These are phyloP conservation scores for Durotheca rogersii DNA, from an alignment of 495 filamentous ascomycete species.

Conservation along the genomic window DNA sequence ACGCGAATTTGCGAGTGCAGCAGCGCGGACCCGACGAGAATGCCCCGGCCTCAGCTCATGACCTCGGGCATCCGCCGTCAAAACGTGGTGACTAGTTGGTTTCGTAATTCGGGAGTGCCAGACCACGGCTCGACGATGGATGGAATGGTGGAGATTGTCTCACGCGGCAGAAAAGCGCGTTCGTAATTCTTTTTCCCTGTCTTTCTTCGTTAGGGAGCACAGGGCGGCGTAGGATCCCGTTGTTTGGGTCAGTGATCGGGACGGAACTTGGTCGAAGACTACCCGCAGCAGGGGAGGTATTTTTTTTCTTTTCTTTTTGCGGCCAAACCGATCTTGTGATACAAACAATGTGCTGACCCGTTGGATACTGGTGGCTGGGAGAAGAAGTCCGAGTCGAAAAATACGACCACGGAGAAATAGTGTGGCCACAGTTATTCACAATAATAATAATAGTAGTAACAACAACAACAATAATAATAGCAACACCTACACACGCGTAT, in stretches of 20 bases:
- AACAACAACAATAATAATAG: too few relatives aligned
- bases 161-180: slow-evolving; percentile 12
- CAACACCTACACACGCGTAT: background rate
- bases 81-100: slow-evolving; percentile 1
- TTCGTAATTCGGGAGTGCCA: slow-evolving; percentile 18
- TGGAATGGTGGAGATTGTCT: slow-evolving; percentile 23
- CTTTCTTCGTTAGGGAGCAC: slow-evolving; percentile 22
- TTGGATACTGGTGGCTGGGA: too few relatives aligned
- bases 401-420: too few relatives aligned
- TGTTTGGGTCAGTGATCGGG: slow-evolving; percentile 13
- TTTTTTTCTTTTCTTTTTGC: slow-evolving; percentile 1
- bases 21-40: slow-evolving; percentile 18
- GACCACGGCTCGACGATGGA: slow-evolving; percentile 9
- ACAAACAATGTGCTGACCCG: slow-evolving; percentile 28
- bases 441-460: too few relatives aligned
- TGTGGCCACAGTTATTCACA: too few relatives aligned
- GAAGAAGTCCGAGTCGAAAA: too few relatives aligned
- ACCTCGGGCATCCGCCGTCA: background rate
- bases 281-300: slow-evolving; percentile 19
- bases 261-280: slow-evolving; percentile 6
- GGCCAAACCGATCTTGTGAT: slow-evolving; percentile 24
- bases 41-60: slow-evolving; percentile 15
- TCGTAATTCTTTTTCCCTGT: too few relatives aligned
- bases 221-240: slow-evolving; percentile 24
- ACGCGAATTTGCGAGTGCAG: slow-evolving; percentile 10